Base-by-base conservation (phyloP, 495 filamentous ascomycete species). In the Neurospora sp. region DNA sequence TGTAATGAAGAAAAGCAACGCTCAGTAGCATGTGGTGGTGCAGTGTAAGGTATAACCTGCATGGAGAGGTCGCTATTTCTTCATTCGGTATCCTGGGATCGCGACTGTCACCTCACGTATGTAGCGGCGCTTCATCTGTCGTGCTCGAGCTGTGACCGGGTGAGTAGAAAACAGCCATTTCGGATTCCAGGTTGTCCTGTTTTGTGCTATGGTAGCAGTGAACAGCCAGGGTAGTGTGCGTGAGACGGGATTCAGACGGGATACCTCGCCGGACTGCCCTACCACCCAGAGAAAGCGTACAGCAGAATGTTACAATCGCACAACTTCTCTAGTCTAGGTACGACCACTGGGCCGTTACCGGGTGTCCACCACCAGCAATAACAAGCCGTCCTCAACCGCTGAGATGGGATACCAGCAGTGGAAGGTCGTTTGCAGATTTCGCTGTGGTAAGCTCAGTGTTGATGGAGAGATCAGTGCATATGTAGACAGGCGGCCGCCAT, bases 1-100 rank as follows among this genome's bases (percentile, higher is more conserved):
- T 35, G 53, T 65, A 18, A 18, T 37, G 27, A 65, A 37, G 31
- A 9, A 59, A 61, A 35, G 53, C 53, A 65, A 65, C 53, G 53
- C 53, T 65, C 53, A 35, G 27, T 35, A 65, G 53, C 53, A 65
- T 35, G 27, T 35, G 27, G 27, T 35, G 14, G 27, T 65, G 53
- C 53, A 35, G 27, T 35, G 48, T 59, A 3, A 65, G 27, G 27
- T 35, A 31, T 35, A 10, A 18, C 48, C 53, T 65, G 27, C 53
- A 65, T 65, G 14, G 53, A 65, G 27, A 31, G 53, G 53, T 65
- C 18, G 14, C 53, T 65, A 35, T 4, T 59, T 20, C 48, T 59
- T 59, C 20, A 27, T 72, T 46, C 41, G 71, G 71, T 70, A 70
- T n/a, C 71, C 71, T 70, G 71, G 71, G 42, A 70, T 70, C 48